A percentile compares a stretch with the other conserved stretches of the same genome.
Conservation (phyloP, 495 filamentous ascomycete genomes). For the Aspergillus ellipticus region DNA sequence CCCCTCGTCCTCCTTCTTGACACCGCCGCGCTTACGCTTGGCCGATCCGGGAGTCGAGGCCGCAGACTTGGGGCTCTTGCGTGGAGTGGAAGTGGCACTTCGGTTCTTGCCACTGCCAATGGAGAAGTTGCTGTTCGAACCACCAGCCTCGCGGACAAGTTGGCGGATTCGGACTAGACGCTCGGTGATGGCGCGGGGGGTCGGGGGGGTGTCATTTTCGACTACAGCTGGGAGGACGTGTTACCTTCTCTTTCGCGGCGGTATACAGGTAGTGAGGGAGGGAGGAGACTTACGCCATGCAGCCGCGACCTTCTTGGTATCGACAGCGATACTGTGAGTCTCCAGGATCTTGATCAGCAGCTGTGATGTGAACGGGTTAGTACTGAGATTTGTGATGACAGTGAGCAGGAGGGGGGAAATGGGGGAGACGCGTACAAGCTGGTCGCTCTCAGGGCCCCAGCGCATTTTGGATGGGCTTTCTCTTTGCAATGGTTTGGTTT, state of each 20-base stretch:
- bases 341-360: constrained; percentile 47
- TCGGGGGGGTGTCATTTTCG: constrained; percentile 27
- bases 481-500: too few relatives aligned
- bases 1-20: not conserved
- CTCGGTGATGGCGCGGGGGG: constrained; percentile 47
- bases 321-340: constrained; percentile 38
- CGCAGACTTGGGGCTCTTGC: constrained; percentile 9
- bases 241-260: not conserved
- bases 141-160: constrained; percentile 4
- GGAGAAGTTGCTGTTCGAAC: constrained; percentile 13
- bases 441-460: constrained; percentile 40
- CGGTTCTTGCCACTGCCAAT: constrained; percentile 13
- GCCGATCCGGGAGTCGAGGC: constrained; percentile 1
- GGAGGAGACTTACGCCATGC: constrained; percentile 41
- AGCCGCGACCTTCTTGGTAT: constrained; percentile 35
- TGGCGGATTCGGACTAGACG: constrained; percentile 42
- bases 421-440: constrained; percentile 26
- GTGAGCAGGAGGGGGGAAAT: not conserved
- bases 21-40: constrained; percentile 12
- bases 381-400: not conserved
- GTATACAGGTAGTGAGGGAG: not conserved
- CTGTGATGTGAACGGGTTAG: constrained; percentile 21
- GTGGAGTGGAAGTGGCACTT: constrained; percentile 7
- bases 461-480: constrained; percentile 31
- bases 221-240: constrained; percentile 17